Evolutionary conservation across 345 rosid genomes (phyloP).

Genomic region (Gossypium bickii): DNA sequence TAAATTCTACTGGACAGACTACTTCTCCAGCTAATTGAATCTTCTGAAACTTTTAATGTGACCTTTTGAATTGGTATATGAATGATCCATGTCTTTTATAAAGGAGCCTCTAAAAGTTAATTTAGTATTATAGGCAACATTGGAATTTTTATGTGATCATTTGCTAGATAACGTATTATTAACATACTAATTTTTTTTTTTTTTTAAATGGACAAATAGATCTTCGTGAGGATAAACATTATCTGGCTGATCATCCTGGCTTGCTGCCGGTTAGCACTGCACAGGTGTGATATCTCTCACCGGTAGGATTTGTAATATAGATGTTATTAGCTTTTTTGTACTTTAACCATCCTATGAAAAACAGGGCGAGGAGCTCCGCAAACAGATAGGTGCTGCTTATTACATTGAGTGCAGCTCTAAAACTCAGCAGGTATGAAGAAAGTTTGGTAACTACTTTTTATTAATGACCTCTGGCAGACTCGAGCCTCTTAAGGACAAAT

Average conservation of each 20-base stretch:
- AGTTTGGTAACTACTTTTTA: conserved; percentile 6
- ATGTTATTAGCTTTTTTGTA: conserved; percentile 4
- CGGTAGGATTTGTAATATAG: background rate
- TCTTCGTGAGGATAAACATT: conserved; percentile 94
- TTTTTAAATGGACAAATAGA: conserved; percentile 41
- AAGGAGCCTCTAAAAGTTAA: conserved; percentile 4
- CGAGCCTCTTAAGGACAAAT: background rate
- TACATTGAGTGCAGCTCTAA: conserved; percentile 97
- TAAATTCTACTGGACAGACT: background rate
- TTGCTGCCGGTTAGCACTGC: conserved; percentile 82
- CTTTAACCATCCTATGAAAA: conserved; percentile 3
- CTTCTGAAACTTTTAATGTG: background rate
- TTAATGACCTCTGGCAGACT: background rate
- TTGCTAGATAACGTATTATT: conserved; percentile 8
- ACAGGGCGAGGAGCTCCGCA: conserved; percentile 97
- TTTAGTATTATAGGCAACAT: background rate
- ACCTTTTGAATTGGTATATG: background rate
- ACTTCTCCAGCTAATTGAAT: background rate
- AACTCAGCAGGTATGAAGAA: conserved; percentile 79
- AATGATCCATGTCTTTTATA: background rate
- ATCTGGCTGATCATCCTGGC: conserved; percentile 95
- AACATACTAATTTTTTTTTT: conserved; percentile 14
- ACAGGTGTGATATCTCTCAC: conserved; percentile 48
- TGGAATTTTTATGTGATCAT: conserved; percentile 13
- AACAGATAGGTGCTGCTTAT: conserved; percentile 84